These are phyloP conservation scores for Blastocystis sp. DNA, from an alignment of 352 stramenopile genomes.

Conservation along the genomic window DNA sequence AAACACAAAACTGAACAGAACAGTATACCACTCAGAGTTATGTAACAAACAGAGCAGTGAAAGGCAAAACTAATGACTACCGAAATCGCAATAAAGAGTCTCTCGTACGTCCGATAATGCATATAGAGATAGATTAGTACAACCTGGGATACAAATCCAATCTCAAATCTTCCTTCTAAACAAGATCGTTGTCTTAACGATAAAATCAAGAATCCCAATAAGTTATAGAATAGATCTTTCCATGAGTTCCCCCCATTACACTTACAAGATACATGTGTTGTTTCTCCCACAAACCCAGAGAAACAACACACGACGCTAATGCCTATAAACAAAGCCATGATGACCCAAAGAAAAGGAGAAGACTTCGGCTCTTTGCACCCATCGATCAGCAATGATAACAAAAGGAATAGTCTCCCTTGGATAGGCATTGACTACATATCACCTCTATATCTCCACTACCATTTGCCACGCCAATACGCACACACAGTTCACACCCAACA, in stretches of 20 bases:
- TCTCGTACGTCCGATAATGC: neutral
- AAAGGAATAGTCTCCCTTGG: neutral
- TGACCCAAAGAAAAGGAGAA: neutral
- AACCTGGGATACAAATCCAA: neutral
- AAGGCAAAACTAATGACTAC: neutral
- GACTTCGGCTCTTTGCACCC: neutral
- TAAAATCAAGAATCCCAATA: neutral
- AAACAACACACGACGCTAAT: neutral
- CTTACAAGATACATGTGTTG: neutral
- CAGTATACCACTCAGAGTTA: too few species aligned
- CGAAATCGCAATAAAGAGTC: neutral
- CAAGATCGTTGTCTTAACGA: neutral
- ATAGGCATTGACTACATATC: neutral
- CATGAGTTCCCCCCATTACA: neutral
- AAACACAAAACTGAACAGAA: slow-evolving; percentile 25
- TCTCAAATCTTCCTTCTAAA: neutral
- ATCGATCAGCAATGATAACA: neutral
- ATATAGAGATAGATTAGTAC: neutral
- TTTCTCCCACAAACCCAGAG: neutral
- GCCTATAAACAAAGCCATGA: neutral
- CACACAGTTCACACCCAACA: neutral
- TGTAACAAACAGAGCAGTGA: neutral
- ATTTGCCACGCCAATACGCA: neutral
- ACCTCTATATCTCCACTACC: neutral
- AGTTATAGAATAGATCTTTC: neutral